phyloP scores from a whole-genome alignment of 2,329 filamentous ascomycete species.

The Aureobasidium vineae region DNA sequence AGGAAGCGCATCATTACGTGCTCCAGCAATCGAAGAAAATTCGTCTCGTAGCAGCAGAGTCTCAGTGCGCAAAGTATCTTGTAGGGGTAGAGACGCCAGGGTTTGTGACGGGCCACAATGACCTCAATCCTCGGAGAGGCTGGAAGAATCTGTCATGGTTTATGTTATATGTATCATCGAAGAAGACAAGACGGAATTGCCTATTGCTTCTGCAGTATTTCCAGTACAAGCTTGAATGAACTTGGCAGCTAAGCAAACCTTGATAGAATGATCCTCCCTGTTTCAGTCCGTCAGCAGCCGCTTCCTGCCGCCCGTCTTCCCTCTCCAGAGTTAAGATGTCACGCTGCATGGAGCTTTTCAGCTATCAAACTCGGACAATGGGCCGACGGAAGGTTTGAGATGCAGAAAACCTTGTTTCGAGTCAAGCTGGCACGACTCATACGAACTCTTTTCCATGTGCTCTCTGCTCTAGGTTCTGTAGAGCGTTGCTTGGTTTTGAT shows the following conservation, averaged over 20 bases:
- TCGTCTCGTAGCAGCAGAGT: background rate
- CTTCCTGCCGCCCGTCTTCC: background rate
- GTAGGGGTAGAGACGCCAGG: background rate
- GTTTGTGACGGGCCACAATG: background rate
- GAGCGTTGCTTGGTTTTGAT: background rate
- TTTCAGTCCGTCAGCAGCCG: background rate
- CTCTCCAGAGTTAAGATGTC: constrained; percentile 15
- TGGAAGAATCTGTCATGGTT: background rate
- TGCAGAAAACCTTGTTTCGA: constrained; percentile 11
- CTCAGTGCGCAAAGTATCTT: background rate
- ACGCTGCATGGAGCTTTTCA: constrained; percentile 10
- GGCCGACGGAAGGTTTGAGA: constrained; percentile 14
- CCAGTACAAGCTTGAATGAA: background rate
- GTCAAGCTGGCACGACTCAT: constrained; percentile 6
- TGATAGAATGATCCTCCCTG: background rate
- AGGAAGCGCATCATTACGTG: constrained; percentile 2
- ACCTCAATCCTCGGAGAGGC: background rate
- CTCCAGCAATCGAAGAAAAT: background rate
- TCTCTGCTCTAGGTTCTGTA: constrained; percentile 4
- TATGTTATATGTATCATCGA: background rate
- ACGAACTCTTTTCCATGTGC: constrained; percentile 25
- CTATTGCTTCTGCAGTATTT: background rate
- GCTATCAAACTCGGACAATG: background rate
- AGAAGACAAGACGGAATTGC: background rate
- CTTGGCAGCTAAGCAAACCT: constrained; percentile 4